These are phyloP conservation scores for Aureobasidium mangrovei DNA, from an alignment of 2,329 filamentous ascomycete genomes.

Conservation along the genomic window DNA sequence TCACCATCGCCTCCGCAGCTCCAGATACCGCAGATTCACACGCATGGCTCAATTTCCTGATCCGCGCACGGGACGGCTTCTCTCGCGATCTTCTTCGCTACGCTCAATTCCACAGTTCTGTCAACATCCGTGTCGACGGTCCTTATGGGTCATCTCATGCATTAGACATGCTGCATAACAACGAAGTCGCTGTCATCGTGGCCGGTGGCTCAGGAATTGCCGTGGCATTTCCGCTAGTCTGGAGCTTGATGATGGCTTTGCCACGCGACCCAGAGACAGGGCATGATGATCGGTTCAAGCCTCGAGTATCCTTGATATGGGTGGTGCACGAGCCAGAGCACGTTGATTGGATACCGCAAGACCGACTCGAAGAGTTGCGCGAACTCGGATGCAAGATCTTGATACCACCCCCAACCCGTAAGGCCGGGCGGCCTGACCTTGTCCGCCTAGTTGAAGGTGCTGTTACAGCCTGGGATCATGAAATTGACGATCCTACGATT, in stretches of 20 bases:
- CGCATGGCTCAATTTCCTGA: slow-evolving; percentile 48
- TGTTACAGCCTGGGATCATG: slow-evolving; percentile 22
- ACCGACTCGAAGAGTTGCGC: slow-evolving; percentile 42
- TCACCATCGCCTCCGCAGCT: slow-evolving; percentile 56
- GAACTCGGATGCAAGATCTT: slow-evolving; percentile 44
- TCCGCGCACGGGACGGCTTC: slow-evolving; percentile 53
- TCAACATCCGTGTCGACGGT: slow-evolving; percentile 50
- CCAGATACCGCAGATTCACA: slow-evolving; percentile 33
- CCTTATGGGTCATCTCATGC: slow-evolving; percentile 55
- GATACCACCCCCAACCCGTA: slow-evolving; percentile 46
- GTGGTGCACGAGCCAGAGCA: slow-evolving; percentile 48
- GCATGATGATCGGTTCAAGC: slow-evolving; percentile 17
- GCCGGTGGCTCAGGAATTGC: slow-evolving; percentile 59
- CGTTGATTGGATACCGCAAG: slow-evolving; percentile 44
- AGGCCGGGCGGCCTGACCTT: slow-evolving; percentile 48
- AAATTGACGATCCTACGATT: slow-evolving; percentile 26
- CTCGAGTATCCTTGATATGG: slow-evolving; percentile 49
- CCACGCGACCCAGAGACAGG: slow-evolving; percentile 19
- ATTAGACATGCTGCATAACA: slow-evolving; percentile 42
- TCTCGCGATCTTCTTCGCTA: slow-evolving; percentile 46
- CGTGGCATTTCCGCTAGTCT: slow-evolving; percentile 53
- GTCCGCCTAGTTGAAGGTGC: slow-evolving; percentile 34
- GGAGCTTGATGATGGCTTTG: slow-evolving; percentile 30
- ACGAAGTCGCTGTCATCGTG: slow-evolving; percentile 46
- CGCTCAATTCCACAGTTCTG: slow-evolving; percentile 37